Base-by-base conservation (phyloP, 768 basidiomycete species). In the Tricholoma sp. region DNA sequence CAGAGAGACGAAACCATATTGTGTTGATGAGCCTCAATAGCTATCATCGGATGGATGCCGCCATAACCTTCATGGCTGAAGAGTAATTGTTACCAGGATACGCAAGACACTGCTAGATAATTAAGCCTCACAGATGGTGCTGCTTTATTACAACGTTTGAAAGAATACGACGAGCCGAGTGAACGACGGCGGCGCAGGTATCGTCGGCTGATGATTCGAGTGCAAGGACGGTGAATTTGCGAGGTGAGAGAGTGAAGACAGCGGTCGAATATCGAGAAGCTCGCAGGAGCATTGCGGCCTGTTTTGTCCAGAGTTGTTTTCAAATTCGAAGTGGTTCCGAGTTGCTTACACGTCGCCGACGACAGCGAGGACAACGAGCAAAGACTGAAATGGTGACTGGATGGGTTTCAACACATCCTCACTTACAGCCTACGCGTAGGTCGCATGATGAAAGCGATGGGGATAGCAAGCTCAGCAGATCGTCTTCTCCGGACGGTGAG, bases 201-300 rank as follows among this genome's bases (percentile, higher is more conserved):
- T 98, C 97, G 69, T 99, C 96, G 12, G 94, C 93, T 11, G 92
- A 94, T 1, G 88, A 86, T 71, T 97, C 94, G 35, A 96, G 65
- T 7, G 83, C 88, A 7, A 91, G 79, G 12, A 91, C 84, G 1
- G 83, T 88, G 65, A 90, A 84, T 21, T 52, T 53, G 31, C 70
- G 69, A 27, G 56, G n/a, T 24, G 29, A 34, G 54, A 16, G 18
- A 16, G n/a, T 50, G 39, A 14, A 46, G 22, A 41, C 5, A 5
- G 45, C 22, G 45, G 45, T 46, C 21, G 45, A 46, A 7, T 1
- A 46, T 22, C 18, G 41, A 24, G 45, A 22, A 46, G 45, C 45
- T 14, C 4, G 22, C 10, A 19, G 7, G 18, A 35, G 21, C 53
- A 43, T 31, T 4, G 16, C 37, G 29, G 53, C n/a, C 24, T 31